A percentile compares a stretch with the other conserved stretches of the same genome.
Evolutionary conservation across 2,329 filamentous ascomycete genomes (phyloP).

Genomic region (Volutella citrinella): DNA sequence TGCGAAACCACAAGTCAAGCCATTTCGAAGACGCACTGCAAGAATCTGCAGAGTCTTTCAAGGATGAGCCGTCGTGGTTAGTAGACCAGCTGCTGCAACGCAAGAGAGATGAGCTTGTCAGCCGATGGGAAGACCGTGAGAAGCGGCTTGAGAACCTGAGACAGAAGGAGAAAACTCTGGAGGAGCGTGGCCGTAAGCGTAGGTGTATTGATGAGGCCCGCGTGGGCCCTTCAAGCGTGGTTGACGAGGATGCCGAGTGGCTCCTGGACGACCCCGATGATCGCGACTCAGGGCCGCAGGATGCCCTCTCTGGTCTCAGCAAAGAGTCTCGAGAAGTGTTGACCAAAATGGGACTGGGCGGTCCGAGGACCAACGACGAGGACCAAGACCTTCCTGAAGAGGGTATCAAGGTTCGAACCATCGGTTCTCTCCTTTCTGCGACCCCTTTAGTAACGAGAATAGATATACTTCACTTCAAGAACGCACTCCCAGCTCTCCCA

Average conservation of each 20-base stretch:
- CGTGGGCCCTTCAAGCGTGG: slow-evolving; percentile 16
- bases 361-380: slow-evolving; percentile 31
- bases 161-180: slow-evolving; percentile 58
- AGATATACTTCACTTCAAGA: slow-evolving; percentile 87
- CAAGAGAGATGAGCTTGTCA: slow-evolving; percentile 63
- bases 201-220: slow-evolving; percentile 37
- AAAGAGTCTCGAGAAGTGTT: slow-evolving; percentile 74
- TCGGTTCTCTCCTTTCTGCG: slow-evolving; percentile 1
- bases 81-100: slow-evolving; percentile 70
- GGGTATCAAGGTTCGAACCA: slow-evolving; percentile 59
- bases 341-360: slow-evolving; percentile 57
- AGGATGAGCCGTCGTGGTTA: slow-evolving; percentile 83
- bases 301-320: slow-evolving; percentile 58
- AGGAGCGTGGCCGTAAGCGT: slow-evolving; percentile 47
- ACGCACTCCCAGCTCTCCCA: slow-evolving; percentile 91
- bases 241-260: slow-evolving; percentile 66
- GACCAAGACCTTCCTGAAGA: slow-evolving; percentile 52
- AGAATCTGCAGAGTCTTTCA: slow-evolving; percentile 39
- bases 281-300: slow-evolving; percentile 26
- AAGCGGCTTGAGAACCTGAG: slow-evolving; percentile 64
- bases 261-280: slow-evolving; percentile 69
- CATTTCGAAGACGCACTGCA: slow-evolving; percentile 52
- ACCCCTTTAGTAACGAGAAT: slow-evolving; percentile 28
- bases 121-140: slow-evolving; percentile 70
- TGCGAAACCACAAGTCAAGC: slow-evolving; percentile 73